Conservation (phyloP, 163 green algal species). For the Volvox carteri region DNA sequence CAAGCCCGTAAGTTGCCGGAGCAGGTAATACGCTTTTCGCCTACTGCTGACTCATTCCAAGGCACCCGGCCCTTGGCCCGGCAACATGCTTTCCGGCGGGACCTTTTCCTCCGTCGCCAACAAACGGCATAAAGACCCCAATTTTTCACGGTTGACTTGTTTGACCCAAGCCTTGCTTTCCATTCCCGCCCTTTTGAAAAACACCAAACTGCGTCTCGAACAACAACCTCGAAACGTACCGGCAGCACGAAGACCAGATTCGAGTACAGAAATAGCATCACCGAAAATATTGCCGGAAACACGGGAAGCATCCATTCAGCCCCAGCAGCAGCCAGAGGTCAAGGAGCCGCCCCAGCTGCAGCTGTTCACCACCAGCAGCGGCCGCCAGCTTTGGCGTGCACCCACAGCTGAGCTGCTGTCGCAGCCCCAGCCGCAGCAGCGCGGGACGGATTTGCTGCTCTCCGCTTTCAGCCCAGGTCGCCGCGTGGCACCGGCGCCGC, state of each 20-base stretch:
- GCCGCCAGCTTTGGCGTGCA: slow-evolving; percentile 30
- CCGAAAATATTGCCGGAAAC: background rate
- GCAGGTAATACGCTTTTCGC: background rate
- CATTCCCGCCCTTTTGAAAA: no score
- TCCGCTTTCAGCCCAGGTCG: background rate
- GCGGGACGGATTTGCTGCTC: background rate
- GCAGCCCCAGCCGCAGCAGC: background rate
- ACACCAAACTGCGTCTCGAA: no score
- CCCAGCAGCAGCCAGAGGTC: background rate
- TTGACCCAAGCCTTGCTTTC: no score
- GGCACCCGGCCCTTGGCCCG: background rate
- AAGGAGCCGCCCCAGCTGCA: background rate
- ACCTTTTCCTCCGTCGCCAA: no score
- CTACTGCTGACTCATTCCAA: background rate
- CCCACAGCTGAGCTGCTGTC: background rate
- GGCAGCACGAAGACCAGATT: no score
- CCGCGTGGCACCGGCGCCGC: no score
- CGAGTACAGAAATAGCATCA: background rate
- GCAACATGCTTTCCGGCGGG: no score
- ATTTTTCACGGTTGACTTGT: no score
- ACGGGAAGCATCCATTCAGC: background rate
- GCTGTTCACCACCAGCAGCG: slow-evolving; percentile 16
- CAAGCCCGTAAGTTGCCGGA: background rate
- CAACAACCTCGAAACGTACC: no score
- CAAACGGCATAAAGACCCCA: no score